Evolutionary conservation across 495 filamentous ascomycete genomes (phyloP).

Genomic region (Talaromyces proteolyticus): DNA sequence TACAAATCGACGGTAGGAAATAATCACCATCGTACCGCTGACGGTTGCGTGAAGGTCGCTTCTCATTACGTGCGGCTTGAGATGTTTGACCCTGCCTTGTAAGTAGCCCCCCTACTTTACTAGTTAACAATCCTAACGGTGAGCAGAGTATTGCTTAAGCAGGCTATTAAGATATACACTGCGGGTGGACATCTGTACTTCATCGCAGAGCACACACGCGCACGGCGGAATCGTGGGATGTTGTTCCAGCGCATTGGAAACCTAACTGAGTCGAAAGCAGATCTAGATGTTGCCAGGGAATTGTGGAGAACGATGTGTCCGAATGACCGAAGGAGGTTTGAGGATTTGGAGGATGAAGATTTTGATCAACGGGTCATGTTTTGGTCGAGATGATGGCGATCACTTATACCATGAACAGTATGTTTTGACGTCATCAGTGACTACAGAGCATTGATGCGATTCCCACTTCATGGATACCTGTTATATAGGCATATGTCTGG

Average conservation of each 20-base stretch:
- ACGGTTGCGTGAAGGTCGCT: slow-evolving; percentile 15
- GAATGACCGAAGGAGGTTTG: slow-evolving; percentile 1
- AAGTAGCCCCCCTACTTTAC: slow-evolving; percentile 5
- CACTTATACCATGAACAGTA: no score
- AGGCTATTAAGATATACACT: slow-evolving; percentile 8
- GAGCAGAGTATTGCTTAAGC: slow-evolving; percentile 1
- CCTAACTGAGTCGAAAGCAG: neutral
- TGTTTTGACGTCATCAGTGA: no score
- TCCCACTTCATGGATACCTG: no score
- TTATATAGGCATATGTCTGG: no score
- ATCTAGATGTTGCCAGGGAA: neutral
- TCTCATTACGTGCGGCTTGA: slow-evolving; percentile 13
- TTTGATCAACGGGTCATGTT: slow-evolving; percentile 12
- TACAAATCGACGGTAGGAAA: slow-evolving; percentile 17
- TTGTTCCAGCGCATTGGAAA: neutral
- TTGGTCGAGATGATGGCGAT: slow-evolving; percentile 11
- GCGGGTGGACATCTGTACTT: neutral
- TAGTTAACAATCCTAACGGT: neutral
- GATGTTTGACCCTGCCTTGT: slow-evolving; percentile 10
- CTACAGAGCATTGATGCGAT: no score
- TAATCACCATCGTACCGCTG: slow-evolving; percentile 17
- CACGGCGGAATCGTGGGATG: neutral
- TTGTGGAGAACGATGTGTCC: slow-evolving; percentile 1
- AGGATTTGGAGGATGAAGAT: slow-evolving; percentile 6
- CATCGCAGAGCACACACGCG: slow-evolving; percentile 3